Base-by-base conservation (phyloP, 495 filamentous ascomycete genomes). In the Aspergillus avenaceus region DNA sequence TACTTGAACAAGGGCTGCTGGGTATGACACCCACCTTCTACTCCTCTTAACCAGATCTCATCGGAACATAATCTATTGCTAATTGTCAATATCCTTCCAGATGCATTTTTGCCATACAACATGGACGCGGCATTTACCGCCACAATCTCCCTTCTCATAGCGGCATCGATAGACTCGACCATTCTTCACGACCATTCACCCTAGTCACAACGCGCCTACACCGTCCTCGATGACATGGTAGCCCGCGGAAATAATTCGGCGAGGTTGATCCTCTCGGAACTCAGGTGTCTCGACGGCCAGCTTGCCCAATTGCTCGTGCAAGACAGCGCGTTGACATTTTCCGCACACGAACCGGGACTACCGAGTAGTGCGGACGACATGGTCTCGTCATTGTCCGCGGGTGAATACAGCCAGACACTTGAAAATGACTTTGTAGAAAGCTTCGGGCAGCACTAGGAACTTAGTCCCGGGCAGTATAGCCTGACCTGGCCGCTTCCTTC, bases 41-140 rank as follows among this genome's bases (percentile, higher is more conserved):
- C 13, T 3, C 41, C 16, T 1, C 12, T 7, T 38, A 8, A 8
- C 14, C 16, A 18, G 18, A 8, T 38, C 36, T 38, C n/a, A n/a
- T n/a, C n/a, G n/a, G n/a, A n/a, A n/a, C n/a, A n/a, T n/a, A n/a
- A n/a, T n/a, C n/a, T n/a, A n/a, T n/a, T n/a, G n/a, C n/a, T n/a
- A n/a, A n/a, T n/a, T n/a, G n/a, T n/a, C n/a, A 38, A 16, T 16
- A 38, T 6, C 18, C 11, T 22, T 11, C n/a, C n/a, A 47, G 45
- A 47, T 11, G 11, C 45, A 34, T 47, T 47, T 16, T 31, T 47
- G 9, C 45, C 45, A n/a, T 36, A 36, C 16, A 18, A 47, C 19
- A 47, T 47, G 28, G 45, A 47, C 45, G 45, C 45, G 18, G 45
- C 45, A 18, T 47, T 36, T 23, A 47, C 31, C 13, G 6, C 45